Evolutionary conservation across 371 early-diverging fungal genomes (phyloP), one percentile per base, ranked within the genome.

Genomic region (Thermomucor indicae-seudaticae): DNA sequence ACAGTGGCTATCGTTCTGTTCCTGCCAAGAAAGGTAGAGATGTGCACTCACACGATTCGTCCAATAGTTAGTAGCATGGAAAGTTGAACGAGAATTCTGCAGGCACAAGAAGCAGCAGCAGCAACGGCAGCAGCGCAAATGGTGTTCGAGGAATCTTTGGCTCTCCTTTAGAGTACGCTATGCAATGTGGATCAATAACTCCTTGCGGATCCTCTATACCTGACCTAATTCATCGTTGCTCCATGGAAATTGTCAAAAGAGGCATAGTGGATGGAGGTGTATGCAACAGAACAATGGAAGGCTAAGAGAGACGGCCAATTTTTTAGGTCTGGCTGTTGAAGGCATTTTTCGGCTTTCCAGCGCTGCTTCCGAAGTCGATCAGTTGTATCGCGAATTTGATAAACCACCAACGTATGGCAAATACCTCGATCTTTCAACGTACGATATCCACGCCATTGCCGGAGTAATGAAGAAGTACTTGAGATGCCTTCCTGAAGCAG

Each of bases 321-420:
- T 54, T 23, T 16, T 43, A 67, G 75, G 75, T 6, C 48, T 74
- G 35, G 31, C 31, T 16, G 58, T 58, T 14, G 66, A 70, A 54
- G 75, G 75, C 19, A 63, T 74, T 24, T 74, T 74, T 62, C 56
- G 75, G 43, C 55, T 74, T 25, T 74, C 75, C 38, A 71, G 75
- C 25, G 71, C 70, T 19, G 66, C 70, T 1, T 60, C 70, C 39
- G 75, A 74, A 44, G 67, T 74, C 23, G 62, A 70, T 17, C 49
- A 57, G 31, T 57, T 75, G 3, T 51, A 57, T 5, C 43, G 46
- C 12, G 63, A 59, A 23, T 70, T 75, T 35, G 67, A 75, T 50
- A 54, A 46, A 32, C 59, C 67, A 42, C 67, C 75, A 22, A 57
- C 61, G 6, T 66, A 67, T 57, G 70, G 65, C 25, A 70, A 58